Evolutionary conservation across 495 filamentous ascomycete species (phyloP), one percentile per base, ranked within the genome.

Genomic region (Aspergillus bertholletiae): DNA sequence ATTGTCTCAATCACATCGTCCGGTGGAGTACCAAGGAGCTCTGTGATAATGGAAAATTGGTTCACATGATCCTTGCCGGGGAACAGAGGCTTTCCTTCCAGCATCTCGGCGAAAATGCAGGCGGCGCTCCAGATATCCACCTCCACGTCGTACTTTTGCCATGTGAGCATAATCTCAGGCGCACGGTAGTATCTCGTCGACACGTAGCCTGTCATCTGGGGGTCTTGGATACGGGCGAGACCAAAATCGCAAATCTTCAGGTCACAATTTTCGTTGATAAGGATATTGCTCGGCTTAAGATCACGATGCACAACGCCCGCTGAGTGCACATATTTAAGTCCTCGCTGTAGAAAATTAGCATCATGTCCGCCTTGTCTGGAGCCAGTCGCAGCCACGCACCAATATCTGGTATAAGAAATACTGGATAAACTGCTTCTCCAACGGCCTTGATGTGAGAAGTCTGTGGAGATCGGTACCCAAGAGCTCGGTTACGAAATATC

Each of bases 121-220:
- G 93, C 94, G 9, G 95, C 93, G 66, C 93, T 97, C 94, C 94
- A 98, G 64, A 98, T 96, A 71, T 98, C 94, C 47, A 98, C 94
- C 77, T 97, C 95, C 41, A 97, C 90, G 63, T 98, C 94, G 74
- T 98, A 98, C 75, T 97, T 98, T 72, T 98, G 94, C 94, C 94
- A 98, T 41, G 94, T 98, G 63, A 98, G 90, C 94, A 98, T 98
- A 68, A 98, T 98, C 74, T 98, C 94, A 15, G 94, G 94, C 5
- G 94, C 94, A 46, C 94, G 88, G 77, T 98, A 98, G 80, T 98
- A 98, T 76, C 94, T 81, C 48, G 94, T 98, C 46, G 94, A 98
- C 39, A 98, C 94, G 66, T 98, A 98, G 63, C 94, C 94, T 35
- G 94, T 98, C 94, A 98, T 98, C 74, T 98, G 94, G n/a, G 94